Percentiles rank a stretch among this genome's conserved stretches.
Evolutionary conservation across 805 yeast genomes (phyloP).

Genomic region (Pichia nakasei): DNA sequence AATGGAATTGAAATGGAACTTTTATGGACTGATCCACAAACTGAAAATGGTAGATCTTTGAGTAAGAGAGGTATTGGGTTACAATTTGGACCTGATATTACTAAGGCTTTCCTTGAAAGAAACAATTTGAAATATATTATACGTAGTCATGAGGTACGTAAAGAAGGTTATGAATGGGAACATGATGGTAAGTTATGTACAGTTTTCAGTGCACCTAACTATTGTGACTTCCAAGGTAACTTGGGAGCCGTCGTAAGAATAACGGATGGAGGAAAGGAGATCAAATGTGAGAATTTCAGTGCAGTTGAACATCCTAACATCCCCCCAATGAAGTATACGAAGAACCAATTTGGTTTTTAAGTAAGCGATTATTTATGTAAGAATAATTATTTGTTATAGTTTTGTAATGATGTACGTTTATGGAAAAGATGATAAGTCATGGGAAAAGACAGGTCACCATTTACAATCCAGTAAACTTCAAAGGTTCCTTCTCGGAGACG

Average conservation of each 20-base stretch:
- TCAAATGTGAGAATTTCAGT: slow-evolving; percentile 52
- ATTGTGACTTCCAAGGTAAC: slow-evolving; percentile 89
- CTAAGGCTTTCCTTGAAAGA: slow-evolving; percentile 61
- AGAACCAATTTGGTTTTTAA: slow-evolving; percentile 32
- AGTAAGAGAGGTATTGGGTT: slow-evolving; percentile 93
- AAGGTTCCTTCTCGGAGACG: slow-evolving; percentile 23
- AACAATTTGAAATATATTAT: slow-evolving; percentile 74
- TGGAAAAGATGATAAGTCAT: background rate
- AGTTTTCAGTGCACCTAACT: slow-evolving; percentile 97
- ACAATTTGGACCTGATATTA: slow-evolving; percentile 95
- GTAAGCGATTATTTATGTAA: too few relatives aligned
- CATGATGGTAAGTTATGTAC: slow-evolving; percentile 83
- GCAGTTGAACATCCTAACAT: slow-evolving; percentile 89
- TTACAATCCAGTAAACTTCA: background rate
- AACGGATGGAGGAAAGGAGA: slow-evolving; percentile 6
- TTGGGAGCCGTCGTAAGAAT: slow-evolving; percentile 83
- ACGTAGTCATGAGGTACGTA: slow-evolving; percentile 92
- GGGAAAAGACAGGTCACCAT: background rate
- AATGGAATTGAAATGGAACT: slow-evolving; percentile 94
- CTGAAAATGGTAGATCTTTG: slow-evolving; percentile 65
- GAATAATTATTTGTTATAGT: too few relatives aligned
- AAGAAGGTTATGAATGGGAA: slow-evolving; percentile 82
- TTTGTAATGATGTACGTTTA: slow-evolving; percentile 2
- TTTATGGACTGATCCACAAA: slow-evolving; percentile 96
- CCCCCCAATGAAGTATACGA: slow-evolving; percentile 89